phyloP scores from a whole-genome alignment of 441 rosid genomes.

The Brassica balearica region DNA sequence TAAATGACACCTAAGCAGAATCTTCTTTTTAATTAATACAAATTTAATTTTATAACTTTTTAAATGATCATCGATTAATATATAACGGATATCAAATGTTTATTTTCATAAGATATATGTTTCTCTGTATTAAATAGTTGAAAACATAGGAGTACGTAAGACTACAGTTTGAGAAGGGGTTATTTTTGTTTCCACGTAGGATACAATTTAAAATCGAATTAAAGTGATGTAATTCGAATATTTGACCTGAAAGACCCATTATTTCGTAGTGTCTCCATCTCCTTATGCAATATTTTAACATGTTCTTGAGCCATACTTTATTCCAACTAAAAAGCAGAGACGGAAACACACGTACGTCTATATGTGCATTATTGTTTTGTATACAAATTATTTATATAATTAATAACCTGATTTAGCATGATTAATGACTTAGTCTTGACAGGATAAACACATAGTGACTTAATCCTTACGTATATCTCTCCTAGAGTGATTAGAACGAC shows the following conservation, averaged over 20 bases:
- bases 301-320: background rate
- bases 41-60: too few relatives aligned
- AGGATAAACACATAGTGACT: conserved; percentile 29
- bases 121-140: background rate
- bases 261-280: background rate
- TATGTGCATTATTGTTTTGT: conserved; percentile 27
- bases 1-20: too few relatives aligned
- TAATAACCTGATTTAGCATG: conserved; percentile 31
- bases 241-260: conserved; percentile 3
- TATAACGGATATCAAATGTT: background rate
- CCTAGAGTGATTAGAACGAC: conserved; percentile 35
- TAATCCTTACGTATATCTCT: conserved; percentile 33
- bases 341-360: conserved; percentile 20
- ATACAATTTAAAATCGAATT: background rate
- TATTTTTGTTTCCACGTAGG: background rate
- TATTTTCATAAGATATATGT: background rate
- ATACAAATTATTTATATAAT: conserved; percentile 20
- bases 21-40: too few relatives aligned
- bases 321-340: background rate
- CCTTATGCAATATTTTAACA: background rate
- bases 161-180: background rate
- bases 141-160: conserved; percentile 1
- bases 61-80: too few relatives aligned
- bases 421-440: conserved; percentile 36
- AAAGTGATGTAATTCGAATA: background rate